phyloP scores from a whole-genome alignment of 31 red algal species.

The Porphyra umbilicalis region DNA sequence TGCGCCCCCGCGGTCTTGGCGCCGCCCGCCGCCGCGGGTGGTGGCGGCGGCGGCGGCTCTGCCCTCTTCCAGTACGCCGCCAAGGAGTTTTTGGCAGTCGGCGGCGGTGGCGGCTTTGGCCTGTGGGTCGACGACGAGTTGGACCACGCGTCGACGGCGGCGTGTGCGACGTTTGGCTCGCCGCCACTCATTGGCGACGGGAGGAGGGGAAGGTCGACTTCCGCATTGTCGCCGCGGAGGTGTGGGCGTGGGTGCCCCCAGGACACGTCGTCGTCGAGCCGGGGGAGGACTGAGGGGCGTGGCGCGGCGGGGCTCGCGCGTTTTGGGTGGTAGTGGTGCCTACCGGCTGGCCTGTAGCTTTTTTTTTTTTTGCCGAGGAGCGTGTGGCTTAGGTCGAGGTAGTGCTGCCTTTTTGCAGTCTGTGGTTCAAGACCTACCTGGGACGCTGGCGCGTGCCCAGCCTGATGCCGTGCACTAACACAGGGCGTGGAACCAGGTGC shows the following conservation, averaged over 20 bases:
- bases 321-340: neutral
- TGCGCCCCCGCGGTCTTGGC: constrained; percentile 10
- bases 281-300: neutral
- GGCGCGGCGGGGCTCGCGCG: neutral
- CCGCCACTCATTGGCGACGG: constrained; percentile 28
- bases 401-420: no score
- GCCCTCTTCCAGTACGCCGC: constrained; percentile 76
- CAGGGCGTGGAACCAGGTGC: no score
- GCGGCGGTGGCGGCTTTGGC: constrained; percentile 71
- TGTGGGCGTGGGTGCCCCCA: constrained; percentile 40
- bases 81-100: constrained; percentile 56
- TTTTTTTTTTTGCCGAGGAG: neutral
- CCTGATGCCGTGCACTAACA: no score
- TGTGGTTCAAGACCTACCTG: no score
- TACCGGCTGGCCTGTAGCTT: neutral
- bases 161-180: constrained; percentile 54
- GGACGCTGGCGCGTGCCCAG: no score
- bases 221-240: constrained; percentile 41
- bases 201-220: constrained; percentile 32
- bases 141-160: constrained; percentile 52
- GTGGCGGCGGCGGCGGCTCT: constrained; percentile 22
- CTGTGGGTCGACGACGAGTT: constrained; percentile 76
- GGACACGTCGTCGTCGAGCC: constrained; percentile 18
- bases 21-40: constrained; percentile 25
- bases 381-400: no score